phyloP scores from a whole-genome alignment of 2,329 filamentous ascomycete genomes.

The Lachnellula arida region DNA sequence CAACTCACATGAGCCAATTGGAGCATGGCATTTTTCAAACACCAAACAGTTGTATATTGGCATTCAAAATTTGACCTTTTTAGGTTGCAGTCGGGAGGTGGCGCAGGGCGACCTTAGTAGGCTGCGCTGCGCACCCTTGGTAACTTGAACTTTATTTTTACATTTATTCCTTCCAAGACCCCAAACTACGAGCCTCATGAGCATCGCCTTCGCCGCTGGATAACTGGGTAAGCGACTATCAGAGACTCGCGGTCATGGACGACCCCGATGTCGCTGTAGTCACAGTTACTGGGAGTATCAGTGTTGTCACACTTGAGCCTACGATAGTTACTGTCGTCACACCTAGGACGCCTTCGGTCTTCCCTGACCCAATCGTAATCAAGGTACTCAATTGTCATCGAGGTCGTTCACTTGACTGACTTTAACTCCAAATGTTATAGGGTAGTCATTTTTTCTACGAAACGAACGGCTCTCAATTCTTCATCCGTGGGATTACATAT shows the following conservation, averaged over 20 bases:
- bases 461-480: conserved; percentile 58
- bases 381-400: background rate
- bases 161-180: background rate
- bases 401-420: background rate
- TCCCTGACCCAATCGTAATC: background rate
- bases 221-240: too few species aligned
- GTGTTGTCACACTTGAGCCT: too few species aligned
- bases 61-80: background rate
- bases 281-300: too few species aligned
- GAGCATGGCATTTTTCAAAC: background rate
- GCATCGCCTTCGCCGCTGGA: too few species aligned
- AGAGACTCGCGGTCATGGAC: too few species aligned
- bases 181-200: background rate
- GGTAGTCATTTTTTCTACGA: conserved; percentile 33
- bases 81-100: background rate
- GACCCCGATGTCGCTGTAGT: too few species aligned
- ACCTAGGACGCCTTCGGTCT: background rate
- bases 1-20: background rate
- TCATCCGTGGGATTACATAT: conserved; percentile 59
- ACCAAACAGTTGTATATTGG: background rate
- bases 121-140: background rate
- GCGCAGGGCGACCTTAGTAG: background rate
- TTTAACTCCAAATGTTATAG: background rate
- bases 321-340: too few species aligned
- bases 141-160: background rate